A percentile compares a stretch with the other conserved stretches of the same genome.
Evolutionary conservation across 148 eudicot genomes (phyloP).

Genomic region (Persicaria tinctoria): DNA sequence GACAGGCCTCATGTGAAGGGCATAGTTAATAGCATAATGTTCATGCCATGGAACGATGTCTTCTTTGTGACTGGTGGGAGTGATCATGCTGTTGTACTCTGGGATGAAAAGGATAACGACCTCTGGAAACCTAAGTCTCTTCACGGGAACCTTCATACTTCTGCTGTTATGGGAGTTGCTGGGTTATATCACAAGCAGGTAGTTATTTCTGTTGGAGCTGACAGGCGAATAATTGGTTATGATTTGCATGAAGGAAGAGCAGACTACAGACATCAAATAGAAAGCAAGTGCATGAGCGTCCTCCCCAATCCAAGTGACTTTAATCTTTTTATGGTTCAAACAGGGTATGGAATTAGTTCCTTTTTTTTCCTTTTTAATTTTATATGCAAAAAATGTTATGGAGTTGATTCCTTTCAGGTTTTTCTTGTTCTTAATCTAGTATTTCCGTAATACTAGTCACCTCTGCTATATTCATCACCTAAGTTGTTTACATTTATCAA

Average conservation of each 20-base stretch:
- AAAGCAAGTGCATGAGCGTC: conserved; percentile 96
- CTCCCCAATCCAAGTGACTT: conserved; percentile 90
- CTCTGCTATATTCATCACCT: neutral
- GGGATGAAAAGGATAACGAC: conserved; percentile 61
- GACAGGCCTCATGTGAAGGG: conserved; percentile 89
- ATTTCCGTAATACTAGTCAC: neutral
- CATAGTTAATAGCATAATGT: conserved; percentile 67
- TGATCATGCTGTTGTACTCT: conserved; percentile 83
- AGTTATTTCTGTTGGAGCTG: conserved; percentile 81
- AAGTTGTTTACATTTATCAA: neutral
- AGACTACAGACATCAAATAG: conserved; percentile 79
- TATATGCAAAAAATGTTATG: neutral
- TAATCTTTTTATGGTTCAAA: conserved; percentile 95
- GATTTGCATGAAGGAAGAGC: conserved; percentile 63
- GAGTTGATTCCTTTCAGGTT: neutral
- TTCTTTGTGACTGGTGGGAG: conserved; percentile 84
- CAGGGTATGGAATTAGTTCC: conserved; percentile 52
- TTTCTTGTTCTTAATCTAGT: neutral
- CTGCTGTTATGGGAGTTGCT: conserved; percentile 99
- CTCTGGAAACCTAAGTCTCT: conserved; percentile 67
- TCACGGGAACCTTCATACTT: conserved; percentile 69
- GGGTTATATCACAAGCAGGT: conserved; percentile 79
- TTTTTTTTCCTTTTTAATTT: neutral
- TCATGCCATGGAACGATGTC: conserved; percentile 85
- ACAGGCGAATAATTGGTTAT: conserved; percentile 78